A percentile compares a stretch with the other conserved stretches of the same genome.
Evolutionary conservation across 495 filamentous ascomycete genomes (phyloP).

Genomic region (Penicillium bialowiezense): DNA sequence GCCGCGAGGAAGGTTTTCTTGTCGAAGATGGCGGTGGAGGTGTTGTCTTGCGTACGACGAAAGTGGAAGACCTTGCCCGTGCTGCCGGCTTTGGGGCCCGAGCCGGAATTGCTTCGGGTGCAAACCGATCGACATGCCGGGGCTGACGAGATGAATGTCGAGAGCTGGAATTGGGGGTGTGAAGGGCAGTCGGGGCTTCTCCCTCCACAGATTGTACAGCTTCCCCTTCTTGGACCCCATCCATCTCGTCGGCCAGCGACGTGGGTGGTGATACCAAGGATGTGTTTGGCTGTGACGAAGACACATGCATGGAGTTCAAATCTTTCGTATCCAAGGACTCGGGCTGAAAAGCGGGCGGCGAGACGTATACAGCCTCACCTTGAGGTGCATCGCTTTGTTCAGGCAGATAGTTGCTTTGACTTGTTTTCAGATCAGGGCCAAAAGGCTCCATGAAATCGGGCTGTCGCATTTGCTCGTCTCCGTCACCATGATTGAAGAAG

Average conservation of each 20-base stretch:
- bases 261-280: constrained; percentile 53
- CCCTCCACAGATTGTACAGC: constrained; percentile 32
- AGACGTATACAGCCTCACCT: constrained; percentile 35
- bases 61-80: constrained; percentile 17
- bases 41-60: constrained; percentile 25
- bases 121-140: constrained; percentile 42
- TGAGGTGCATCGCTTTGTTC: constrained; percentile 18
- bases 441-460: constrained; percentile 9
- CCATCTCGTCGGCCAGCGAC: constrained; percentile 48
- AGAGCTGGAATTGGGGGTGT: constrained; percentile 47
- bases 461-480: constrained; percentile 8
- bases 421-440: constrained; percentile 9
- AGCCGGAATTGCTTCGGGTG: constrained; percentile 33
- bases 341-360: constrained; percentile 36
- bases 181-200: constrained; percentile 31
- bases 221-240: constrained; percentile 35
- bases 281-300: constrained; percentile 34
- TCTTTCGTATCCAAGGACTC: constrained; percentile 35
- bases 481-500: constrained; percentile 18
- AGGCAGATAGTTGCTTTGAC: constrained; percentile 3
- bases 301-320: constrained; percentile 25
- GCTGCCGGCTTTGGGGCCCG: constrained; percentile 28
- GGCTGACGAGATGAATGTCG: constrained; percentile 51
- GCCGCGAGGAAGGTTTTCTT: constrained; percentile 42
- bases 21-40: constrained; percentile 26